Base-by-base conservation (phyloP, 2,329 filamentous ascomycete genomes). In the Sclerotinia sclerotiorum region DNA sequence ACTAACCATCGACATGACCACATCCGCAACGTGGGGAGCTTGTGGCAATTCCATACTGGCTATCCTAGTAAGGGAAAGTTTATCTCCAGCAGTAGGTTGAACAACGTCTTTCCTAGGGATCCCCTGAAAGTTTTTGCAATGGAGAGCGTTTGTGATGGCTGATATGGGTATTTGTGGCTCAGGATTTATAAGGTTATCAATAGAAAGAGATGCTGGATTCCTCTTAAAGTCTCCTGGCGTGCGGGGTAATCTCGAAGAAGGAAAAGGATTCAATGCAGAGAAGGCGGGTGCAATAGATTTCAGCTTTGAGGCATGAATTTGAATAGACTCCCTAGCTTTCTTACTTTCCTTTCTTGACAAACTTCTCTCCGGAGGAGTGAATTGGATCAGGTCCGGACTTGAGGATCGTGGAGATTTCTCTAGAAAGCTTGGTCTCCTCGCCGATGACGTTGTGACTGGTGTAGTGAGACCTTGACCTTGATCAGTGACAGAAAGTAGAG, bases 371-470 rank as follows among this genome's bases (percentile, higher is more conserved):
- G 56, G 11, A 8, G 29, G 64, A 48, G 61, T 64, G 55, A 58
- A 49, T 61, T 63, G 27, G 32, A 51, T 42, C 48, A 65, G 51
- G 29, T 57, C 67, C 6, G 68, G 24, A 56, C 35, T 46, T 15
- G 29, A 24, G 32, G 55, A 56, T 27, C 35, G 39, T 55, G 42
- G 13, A 19, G 6, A 52, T 56, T 27, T 42, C 21, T 62, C 55
- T 52, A 10, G 24, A 13, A 46, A 42, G 21, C 46, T 51, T 24
- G 46, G n/a, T 63, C 39, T 5, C 2, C 15, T 24, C 19, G n/a
- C 17, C 3, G 49, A 29, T 44, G 32, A 13, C 13, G 65, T 39
- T 42, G 24, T 54, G 17, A 39, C 24, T 39, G 29, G 44, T 24
- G 21, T 3, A 15, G 29, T 15, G 46, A 39, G 21, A n/a, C 21